A percentile compares a stretch with the other conserved stretches of the same genome.
phyloP scores from a whole-genome alignment of 2,329 filamentous ascomycete species.

The Geoglossum cookeanum region DNA sequence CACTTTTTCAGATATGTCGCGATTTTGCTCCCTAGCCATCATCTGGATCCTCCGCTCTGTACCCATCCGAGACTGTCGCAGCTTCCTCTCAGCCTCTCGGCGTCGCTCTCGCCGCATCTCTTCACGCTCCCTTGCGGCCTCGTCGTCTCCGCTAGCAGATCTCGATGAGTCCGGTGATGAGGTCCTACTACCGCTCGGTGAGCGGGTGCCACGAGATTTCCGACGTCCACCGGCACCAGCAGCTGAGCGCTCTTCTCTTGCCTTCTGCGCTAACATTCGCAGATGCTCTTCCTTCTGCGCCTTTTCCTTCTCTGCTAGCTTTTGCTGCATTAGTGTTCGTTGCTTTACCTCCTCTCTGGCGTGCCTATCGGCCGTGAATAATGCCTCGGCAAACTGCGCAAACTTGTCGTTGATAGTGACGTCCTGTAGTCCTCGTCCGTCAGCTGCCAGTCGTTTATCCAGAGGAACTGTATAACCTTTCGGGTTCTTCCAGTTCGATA shows the following conservation, averaged over 20 bases:
- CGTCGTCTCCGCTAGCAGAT: conserved; percentile 31
- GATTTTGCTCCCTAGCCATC: conserved; percentile 85
- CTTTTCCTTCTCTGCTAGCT: conserved; percentile 92
- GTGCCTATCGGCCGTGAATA: conserved; percentile 87
- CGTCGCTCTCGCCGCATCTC: conserved; percentile 57
- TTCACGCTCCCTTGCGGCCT: conserved; percentile 56
- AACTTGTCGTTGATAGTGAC: conserved; percentile 98
- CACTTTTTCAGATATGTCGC: conserved; percentile 94
- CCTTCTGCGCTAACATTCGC: conserved; percentile 73
- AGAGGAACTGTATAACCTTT: conserved; percentile 94
- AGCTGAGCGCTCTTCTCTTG: conserved; percentile 53
- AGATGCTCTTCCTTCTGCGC: conserved; percentile 83
- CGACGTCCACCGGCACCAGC: conserved; percentile 32
- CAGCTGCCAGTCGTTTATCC: conserved; percentile 86
- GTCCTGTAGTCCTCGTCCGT: conserved; percentile 80
- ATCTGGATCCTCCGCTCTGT: conserved; percentile 79
- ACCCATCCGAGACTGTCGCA: conserved; percentile 90
- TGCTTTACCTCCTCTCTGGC: conserved; percentile 91
- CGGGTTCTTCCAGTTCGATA: conserved; percentile 98
- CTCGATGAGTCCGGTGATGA: conserved; percentile 24
- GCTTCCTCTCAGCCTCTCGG: conserved; percentile 69
- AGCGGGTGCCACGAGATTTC: conserved; percentile 23
- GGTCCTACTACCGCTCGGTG: conserved; percentile 28
- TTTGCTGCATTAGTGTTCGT: conserved; percentile 84
- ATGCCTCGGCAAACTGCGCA: conserved; percentile 80